phyloP scores from a whole-genome alignment of 331 rosid genomes.

The Rhamnella rubrinervis region DNA sequence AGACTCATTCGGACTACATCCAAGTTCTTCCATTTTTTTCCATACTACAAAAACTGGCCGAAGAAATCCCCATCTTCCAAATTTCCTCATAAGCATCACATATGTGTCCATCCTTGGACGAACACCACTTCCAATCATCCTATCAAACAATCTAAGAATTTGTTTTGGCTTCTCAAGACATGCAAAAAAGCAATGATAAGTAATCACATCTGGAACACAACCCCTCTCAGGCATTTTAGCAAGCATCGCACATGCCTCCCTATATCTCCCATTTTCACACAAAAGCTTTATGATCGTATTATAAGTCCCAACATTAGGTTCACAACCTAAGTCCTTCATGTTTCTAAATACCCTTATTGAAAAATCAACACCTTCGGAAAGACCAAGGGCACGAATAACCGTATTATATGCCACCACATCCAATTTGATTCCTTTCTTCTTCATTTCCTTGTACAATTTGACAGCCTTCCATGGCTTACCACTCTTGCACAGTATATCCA shows the following conservation, averaged over 20 bases:
- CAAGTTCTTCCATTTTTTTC: conserved; percentile 71
- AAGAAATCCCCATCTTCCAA: conserved; percentile 93
- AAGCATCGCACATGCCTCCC: conserved; percentile 62
- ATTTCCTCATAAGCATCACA: conserved; percentile 83
- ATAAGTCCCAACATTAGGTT: conserved; percentile 61
- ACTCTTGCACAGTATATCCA: conserved; percentile 81
- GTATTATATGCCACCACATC: conserved; percentile 84
- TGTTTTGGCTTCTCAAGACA: conserved; percentile 58
- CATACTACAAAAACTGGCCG: conserved; percentile 70
- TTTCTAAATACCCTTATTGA: conserved; percentile 50
- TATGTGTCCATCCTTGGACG: conserved; percentile 70
- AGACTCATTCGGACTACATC: conserved; percentile 78
- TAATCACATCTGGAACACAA: conserved; percentile 55
- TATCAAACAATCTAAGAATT: conserved; percentile 62
- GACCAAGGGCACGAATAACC: conserved; percentile 65
- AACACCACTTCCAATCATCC: conserved; percentile 70
- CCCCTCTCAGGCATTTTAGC: conserved; percentile 47
- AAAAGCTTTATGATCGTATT: conserved; percentile 72
- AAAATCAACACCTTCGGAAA: conserved; percentile 74
- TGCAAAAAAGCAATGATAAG: conserved; percentile 63
- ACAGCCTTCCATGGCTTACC: conserved; percentile 92
- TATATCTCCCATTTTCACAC: conserved; percentile 62
- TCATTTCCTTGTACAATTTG: conserved; percentile 65
- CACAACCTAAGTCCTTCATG: conserved; percentile 71
- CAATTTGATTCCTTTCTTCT: conserved; percentile 51